Base-by-base conservation (phyloP, 2,329 filamentous ascomycete species). In the Ophiosphaerella korrae region DNA sequence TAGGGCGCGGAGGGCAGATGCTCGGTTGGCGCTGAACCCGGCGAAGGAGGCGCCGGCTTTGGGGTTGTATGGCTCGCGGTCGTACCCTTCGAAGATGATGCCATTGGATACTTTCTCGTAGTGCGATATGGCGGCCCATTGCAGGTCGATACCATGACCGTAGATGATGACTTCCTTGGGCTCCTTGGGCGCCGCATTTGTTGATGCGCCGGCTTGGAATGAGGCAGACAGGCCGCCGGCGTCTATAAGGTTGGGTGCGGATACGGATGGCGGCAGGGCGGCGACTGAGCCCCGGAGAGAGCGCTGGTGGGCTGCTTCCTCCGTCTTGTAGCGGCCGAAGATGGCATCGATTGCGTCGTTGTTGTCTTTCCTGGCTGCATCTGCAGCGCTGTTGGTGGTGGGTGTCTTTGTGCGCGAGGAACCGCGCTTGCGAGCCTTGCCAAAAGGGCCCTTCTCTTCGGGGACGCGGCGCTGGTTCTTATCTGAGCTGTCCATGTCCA, bases 21-120 rank as follows among this genome's bases (percentile, higher is more conserved):
- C 86, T 12, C 64, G 59, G 43, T 88, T 84, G 63, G 91, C 87
- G 56, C 90, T 83, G 60, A 92, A 85, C 1, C 87, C 83, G 68
- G 89, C 76, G 45, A 48, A 48, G 14, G 39, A 36, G 14, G 42
- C 23, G n/a, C 77, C 88, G 77, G 88, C 93, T 50, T 88, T 83
- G 55, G 86, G 82, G 48, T 85, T 80, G 2, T 90, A 89, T n/a
- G 93, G 88, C 57, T 89, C 87, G 55, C 93, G 87, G 7, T 92
- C 86, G 74, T 97, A 97, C 75, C 97, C 92, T 76, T 97, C 93
- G 74, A 92, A 92, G 70, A 97, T 90, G 56, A 85, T 78, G 23
- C 92, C 92, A 29, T 77, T 75, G 6, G 90, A 93, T 36, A 96
- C 86, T 53, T 87, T 84, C 77, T 97, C 93, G 76, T 89, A 97